These are phyloP conservation scores for Amylostereum areolatum DNA, from an alignment of 1,284 basidiomycete species.

Conservation along the genomic window DNA sequence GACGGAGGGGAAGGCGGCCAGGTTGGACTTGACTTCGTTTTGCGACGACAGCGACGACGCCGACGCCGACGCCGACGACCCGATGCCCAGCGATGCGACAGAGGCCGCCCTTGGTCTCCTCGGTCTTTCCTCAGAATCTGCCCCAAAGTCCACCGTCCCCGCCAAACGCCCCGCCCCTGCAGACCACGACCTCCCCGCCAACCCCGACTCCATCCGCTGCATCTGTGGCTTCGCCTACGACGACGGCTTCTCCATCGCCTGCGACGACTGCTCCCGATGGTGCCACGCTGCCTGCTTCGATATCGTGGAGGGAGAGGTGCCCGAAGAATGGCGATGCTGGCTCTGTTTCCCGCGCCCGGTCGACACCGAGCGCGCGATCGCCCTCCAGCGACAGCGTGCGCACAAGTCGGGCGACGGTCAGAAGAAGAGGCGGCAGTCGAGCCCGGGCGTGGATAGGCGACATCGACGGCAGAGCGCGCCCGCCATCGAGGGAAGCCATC, in stretches of 20 bases:
- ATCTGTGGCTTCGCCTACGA: slow-evolving; percentile 74
- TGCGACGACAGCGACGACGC: neutral
- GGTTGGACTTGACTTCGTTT: neutral
- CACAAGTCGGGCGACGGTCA: slow-evolving; percentile 17
- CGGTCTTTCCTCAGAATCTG: slow-evolving; percentile 32
- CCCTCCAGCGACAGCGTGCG: slow-evolving; percentile 31
- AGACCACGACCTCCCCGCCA: slow-evolving; percentile 8
- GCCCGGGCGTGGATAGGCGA: slow-evolving; percentile 43
- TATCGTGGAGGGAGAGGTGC: slow-evolving; percentile 62
- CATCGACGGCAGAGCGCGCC: slow-evolving; percentile 33
- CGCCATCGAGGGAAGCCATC: slow-evolving; percentile 26
- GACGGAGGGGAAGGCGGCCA: too few relatives aligned
- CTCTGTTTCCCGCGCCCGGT: slow-evolving; percentile 44
- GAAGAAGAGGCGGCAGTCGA: slow-evolving; percentile 21
- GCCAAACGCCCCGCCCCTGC: slow-evolving; percentile 27
- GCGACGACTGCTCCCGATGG: slow-evolving; percentile 87
- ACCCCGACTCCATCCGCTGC: slow-evolving; percentile 49
- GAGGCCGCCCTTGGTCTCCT: slow-evolving; percentile 46
- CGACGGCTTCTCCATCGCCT: slow-evolving; percentile 91
- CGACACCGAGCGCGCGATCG: slow-evolving; percentile 41
- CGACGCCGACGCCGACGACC: neutral
- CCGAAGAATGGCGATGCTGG: slow-evolving; percentile 71
- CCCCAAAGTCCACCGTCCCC: slow-evolving; percentile 29
- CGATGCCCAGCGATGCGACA: slow-evolving; percentile 43
- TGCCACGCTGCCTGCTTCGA: slow-evolving; percentile 87